These are phyloP conservation scores for Phaseolus coccineus DNA, from an alignment of 331 rosid species.

Conservation along the genomic window DNA sequence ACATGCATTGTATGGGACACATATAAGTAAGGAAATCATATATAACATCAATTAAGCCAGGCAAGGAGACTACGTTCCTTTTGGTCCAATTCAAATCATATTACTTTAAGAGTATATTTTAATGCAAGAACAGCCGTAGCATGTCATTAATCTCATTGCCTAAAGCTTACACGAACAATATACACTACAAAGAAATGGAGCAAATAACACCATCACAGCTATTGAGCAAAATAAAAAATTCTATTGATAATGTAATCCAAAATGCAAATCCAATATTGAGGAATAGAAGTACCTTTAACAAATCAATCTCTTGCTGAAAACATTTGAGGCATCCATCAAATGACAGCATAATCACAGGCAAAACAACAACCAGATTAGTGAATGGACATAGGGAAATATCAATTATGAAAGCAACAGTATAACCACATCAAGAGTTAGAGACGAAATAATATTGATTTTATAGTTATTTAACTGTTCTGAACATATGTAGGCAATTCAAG, in stretches of 20 bases:
- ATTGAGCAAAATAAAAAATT: conserved; percentile 37
- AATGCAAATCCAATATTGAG: conserved; percentile 39
- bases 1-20: background rate
- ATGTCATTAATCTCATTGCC: conserved; percentile 4
- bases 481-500: conserved; percentile 27
- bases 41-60: conserved; percentile 13
- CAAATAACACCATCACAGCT: conserved; percentile 10
- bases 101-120: conserved; percentile 9
- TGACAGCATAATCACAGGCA: conserved; percentile 44
- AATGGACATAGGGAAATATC: conserved; percentile 37
- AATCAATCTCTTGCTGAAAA: conserved; percentile 97
- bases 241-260: conserved; percentile 34
- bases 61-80: conserved; percentile 5
- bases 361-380: conserved; percentile 56
- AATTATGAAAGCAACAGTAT: conserved; percentile 32
- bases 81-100: conserved; percentile 23
- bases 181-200: background rate
- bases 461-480: conserved; percentile 17
- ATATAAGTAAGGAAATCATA: conserved; percentile 2
- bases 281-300: conserved; percentile 75
- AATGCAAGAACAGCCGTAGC: conserved; percentile 17
- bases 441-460: background rate
- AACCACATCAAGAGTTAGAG: conserved; percentile 13
- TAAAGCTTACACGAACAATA: conserved; percentile 36
- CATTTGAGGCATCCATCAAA: conserved; percentile 52